phyloP scores from a whole-genome alignment of 345 rosid species.

The Eucalyptus marginata region DNA sequence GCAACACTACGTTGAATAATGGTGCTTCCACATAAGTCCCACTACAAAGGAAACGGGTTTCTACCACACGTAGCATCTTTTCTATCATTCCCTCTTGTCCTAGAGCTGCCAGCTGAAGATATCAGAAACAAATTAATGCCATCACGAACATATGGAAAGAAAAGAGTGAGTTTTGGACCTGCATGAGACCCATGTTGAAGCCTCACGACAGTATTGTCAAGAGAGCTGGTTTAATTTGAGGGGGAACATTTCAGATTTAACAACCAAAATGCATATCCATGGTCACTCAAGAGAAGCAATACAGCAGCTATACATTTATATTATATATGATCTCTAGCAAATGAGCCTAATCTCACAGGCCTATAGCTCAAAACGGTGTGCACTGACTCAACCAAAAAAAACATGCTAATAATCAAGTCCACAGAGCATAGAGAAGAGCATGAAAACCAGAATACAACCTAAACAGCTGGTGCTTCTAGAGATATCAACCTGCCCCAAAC shows the following conservation, averaged over 20 bases:
- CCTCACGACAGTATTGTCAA: not conserved
- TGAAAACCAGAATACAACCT: not conserved
- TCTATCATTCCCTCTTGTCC: constrained; percentile 71
- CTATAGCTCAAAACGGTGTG: not conserved
- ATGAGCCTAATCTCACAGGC: not conserved
- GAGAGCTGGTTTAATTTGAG: not conserved
- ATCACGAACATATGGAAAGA: not conserved
- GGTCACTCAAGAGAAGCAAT: not conserved
- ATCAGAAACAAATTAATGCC: not conserved
- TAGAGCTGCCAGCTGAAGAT: constrained; percentile 56
- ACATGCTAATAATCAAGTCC: not conserved
- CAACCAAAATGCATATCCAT: not conserved
- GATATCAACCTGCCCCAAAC: not conserved
- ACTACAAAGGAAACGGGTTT: constrained; percentile 17
- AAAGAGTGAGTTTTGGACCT: not conserved
- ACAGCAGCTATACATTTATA: not conserved
- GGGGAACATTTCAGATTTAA: not conserved
- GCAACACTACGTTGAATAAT: constrained; percentile 50
- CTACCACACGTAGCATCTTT: constrained; percentile 41
- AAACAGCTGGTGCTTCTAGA: not conserved
- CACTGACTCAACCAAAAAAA: not conserved
- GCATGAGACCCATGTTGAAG: not conserved
- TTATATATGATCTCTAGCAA: not conserved
- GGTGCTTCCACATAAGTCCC: constrained; percentile 25
- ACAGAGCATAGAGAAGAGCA: not conserved